A percentile compares a stretch with the other conserved stretches of the same genome.
These are phyloP conservation scores for Stephania yunnanensis DNA, from an alignment of 164 flowering plant genomes.

Conservation along the genomic window DNA sequence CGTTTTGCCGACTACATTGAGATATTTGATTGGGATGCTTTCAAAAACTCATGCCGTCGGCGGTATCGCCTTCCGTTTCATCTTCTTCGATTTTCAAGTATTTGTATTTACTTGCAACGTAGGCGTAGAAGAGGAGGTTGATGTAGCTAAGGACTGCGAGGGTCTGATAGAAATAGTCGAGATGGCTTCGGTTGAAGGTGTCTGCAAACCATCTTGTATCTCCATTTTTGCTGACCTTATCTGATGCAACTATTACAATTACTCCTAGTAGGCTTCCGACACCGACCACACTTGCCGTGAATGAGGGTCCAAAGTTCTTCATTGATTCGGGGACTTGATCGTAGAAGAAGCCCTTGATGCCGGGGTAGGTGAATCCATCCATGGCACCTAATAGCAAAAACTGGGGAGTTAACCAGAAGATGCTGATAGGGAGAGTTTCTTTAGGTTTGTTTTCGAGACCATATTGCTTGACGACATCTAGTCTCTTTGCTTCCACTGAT, in stretches of 20 bases:
- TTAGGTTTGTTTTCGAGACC: constrained; percentile 7
- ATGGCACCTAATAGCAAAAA: constrained; percentile 18
- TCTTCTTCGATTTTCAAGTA: constrained; percentile 9
- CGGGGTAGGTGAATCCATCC: constrained; percentile 17
- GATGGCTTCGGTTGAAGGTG: constrained; percentile 15
- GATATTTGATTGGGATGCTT: neutral
- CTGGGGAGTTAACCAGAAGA: constrained; percentile 23
- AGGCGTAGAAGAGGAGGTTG: constrained; percentile 13
- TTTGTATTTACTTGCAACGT: constrained; percentile 8
- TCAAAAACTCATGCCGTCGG: constrained; percentile 7
- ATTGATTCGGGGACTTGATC: constrained; percentile 17
- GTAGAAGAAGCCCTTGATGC: constrained; percentile 16
- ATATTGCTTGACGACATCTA: constrained; percentile 1
- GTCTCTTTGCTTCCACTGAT: constrained; percentile 16
- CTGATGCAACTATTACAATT: constrained; percentile 8
- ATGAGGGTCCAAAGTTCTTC: constrained; percentile 12
- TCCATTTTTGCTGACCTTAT: constrained; percentile 11
- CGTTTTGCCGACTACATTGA: neutral
- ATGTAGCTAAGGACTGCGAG: constrained; percentile 9
- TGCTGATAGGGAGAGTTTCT: constrained; percentile 16
- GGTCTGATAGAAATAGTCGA: constrained; percentile 19
- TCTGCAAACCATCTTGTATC: constrained; percentile 22
- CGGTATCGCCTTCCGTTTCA: constrained; percentile 5
- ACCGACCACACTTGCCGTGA: constrained; percentile 18
- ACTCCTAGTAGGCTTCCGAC: constrained; percentile 16